These are phyloP conservation scores for Termitomyces sp. DNA, from an alignment of 768 basidiomycete genomes.

Conservation along the genomic window DNA sequence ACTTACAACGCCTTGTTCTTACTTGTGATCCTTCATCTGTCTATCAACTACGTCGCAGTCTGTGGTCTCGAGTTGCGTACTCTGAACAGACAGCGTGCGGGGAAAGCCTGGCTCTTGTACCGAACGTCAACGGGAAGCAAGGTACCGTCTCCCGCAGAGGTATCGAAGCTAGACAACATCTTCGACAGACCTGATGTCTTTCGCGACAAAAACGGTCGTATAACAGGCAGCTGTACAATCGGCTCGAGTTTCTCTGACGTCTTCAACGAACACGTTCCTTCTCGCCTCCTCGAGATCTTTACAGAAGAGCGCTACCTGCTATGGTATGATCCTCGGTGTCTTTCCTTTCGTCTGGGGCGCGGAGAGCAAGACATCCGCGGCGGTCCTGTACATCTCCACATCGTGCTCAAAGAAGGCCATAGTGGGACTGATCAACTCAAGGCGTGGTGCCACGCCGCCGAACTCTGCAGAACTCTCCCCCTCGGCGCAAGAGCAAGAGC, in stretches of 20 bases:
- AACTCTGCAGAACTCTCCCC: conserved; percentile 22
- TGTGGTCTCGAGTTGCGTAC: conserved; percentile 49
- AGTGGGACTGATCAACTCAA: conserved; percentile 42
- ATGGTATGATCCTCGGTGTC: conserved; percentile 36
- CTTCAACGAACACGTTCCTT: conserved; percentile 20
- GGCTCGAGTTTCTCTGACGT: conserved; percentile 39
- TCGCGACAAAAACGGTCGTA: conserved; percentile 27
- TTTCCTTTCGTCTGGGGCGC: conserved; percentile 9
- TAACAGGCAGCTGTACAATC: conserved; percentile 42
- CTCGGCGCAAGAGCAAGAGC: background rate
- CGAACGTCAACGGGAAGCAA: conserved; percentile 14
- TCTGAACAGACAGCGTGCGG: conserved; percentile 54
- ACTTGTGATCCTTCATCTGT: conserved; percentile 48
- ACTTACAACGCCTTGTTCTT: conserved; percentile 48
- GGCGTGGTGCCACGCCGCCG: conserved; percentile 46
- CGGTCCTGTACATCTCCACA: conserved; percentile 26
- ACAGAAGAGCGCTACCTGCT: conserved; percentile 43
- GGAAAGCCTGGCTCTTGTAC: conserved; percentile 45
- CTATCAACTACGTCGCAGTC: conserved; percentile 56
- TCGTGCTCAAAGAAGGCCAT: conserved; percentile 49
- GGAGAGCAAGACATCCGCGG: conserved; percentile 10
- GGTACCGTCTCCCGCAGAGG: conserved; percentile 26
- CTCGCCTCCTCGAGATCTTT: conserved; percentile 33
- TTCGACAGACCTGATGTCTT: conserved; percentile 34
- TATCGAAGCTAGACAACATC: conserved; percentile 39